Evolutionary conservation across 805 yeast genomes (phyloP).

Genomic region (Pichia deserticola): DNA sequence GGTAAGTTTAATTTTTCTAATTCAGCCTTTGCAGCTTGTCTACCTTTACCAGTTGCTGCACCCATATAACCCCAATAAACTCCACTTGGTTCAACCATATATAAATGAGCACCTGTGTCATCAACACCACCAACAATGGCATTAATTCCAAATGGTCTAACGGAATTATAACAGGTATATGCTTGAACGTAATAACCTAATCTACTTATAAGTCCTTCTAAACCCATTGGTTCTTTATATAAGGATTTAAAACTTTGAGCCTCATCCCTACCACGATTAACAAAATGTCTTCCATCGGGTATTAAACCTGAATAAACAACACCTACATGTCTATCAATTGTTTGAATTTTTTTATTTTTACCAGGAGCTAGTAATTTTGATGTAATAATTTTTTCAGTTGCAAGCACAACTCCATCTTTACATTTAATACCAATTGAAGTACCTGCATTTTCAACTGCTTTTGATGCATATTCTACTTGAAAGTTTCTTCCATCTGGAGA

Average conservation of each 20-base stretch:
- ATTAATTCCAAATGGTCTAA: slow-evolving; percentile 94
- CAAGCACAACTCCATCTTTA: slow-evolving; percentile 91
- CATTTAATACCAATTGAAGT: slow-evolving; percentile 91
- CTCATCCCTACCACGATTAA: slow-evolving; percentile 87
- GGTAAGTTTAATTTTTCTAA: slow-evolving; percentile 81
- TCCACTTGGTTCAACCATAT: slow-evolving; percentile 97
- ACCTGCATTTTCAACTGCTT: slow-evolving; percentile 96
- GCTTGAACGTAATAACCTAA: slow-evolving; percentile 91
- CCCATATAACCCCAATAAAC: slow-evolving; percentile 96
- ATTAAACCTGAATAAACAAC: slow-evolving; percentile 90
- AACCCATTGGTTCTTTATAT: slow-evolving; percentile 69
- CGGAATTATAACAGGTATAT: slow-evolving; percentile 91
- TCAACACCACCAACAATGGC: slow-evolving; percentile 93
- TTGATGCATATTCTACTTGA: slow-evolving; percentile 96
- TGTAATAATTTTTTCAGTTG: slow-evolving; percentile 86
- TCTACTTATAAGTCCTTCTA: slow-evolving; percentile 78
- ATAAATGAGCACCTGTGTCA: slow-evolving; percentile 75
- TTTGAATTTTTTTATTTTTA: slow-evolving; percentile 83
- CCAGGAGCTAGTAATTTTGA: slow-evolving; percentile 87
- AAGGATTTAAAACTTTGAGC: slow-evolving; percentile 68
- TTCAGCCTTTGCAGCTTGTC: slow-evolving; percentile 96
- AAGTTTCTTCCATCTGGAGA: slow-evolving; percentile 91
- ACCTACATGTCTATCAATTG: slow-evolving; percentile 89
- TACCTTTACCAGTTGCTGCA: slow-evolving; percentile 97
- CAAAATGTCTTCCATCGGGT: slow-evolving; percentile 96